Conservation (phyloP, 164 flowering plant species). For the Sedum album region DNA sequence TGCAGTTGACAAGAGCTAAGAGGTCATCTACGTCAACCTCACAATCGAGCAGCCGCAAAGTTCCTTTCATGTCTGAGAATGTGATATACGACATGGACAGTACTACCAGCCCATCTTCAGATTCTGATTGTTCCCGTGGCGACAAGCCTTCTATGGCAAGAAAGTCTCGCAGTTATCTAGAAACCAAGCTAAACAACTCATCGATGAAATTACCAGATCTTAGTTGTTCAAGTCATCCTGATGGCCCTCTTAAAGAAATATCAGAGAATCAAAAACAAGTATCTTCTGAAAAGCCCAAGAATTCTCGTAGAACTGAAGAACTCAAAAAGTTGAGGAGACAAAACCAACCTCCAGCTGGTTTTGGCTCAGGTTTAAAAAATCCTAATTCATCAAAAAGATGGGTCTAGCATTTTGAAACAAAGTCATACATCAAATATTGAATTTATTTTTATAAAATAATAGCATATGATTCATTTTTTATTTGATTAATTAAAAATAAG, state of each 20-base stretch:
- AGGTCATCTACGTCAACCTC: constrained; percentile 47
- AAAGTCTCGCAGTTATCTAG: background rate
- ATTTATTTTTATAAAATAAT: no score
- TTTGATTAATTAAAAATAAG: no score
- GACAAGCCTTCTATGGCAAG: constrained; percentile 9
- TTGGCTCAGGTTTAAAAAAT: constrained; percentile 19
- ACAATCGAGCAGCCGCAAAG: constrained; percentile 15
- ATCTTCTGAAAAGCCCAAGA: constrained; percentile 25
- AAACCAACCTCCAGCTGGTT: constrained; percentile 13
- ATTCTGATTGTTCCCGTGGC: constrained; percentile 47
- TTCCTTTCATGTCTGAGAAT: constrained; percentile 61
- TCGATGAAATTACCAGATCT: constrained; percentile 11
- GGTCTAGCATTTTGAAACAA: constrained; percentile 25
- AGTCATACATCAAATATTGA: no score
- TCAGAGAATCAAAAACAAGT: constrained; percentile 28
- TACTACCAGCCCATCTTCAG: constrained; percentile 65
- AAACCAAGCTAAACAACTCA: constrained; percentile 19
- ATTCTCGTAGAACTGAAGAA: constrained; percentile 24
- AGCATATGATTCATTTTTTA: no score
- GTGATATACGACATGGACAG: constrained; percentile 77
- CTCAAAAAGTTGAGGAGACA: constrained; percentile 31
- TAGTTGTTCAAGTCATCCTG: constrained; percentile 12
- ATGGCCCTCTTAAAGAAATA: constrained; percentile 43
- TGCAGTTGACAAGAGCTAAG: constrained; percentile 50
- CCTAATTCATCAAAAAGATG: constrained; percentile 42